These are phyloP conservation scores for Ziziphus jujuba DNA, from an alignment of 306 rosid species.

Conservation along the genomic window DNA sequence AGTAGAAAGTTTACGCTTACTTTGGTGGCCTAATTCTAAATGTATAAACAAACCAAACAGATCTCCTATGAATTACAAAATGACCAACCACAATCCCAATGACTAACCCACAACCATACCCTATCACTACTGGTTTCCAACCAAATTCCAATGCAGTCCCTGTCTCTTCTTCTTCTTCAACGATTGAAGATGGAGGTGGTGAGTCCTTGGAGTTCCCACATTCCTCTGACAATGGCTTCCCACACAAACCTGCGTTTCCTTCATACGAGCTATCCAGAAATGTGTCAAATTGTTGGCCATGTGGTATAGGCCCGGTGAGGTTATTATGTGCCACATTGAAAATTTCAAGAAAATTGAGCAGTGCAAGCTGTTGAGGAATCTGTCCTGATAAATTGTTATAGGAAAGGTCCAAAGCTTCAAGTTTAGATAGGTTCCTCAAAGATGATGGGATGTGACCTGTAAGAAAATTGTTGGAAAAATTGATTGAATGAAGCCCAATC, in stretches of 20 bases:
- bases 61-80: neutral
- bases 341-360: slow-evolving; percentile 16
- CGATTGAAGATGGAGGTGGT: too few species aligned
- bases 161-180: too few species aligned
- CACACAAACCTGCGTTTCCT: slow-evolving; percentile 20
- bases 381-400: slow-evolving; percentile 19
- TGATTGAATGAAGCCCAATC: slow-evolving; percentile 4
- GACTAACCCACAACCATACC: slow-evolving; percentile 9
- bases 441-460: slow-evolving; percentile 12
- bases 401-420: slow-evolving; percentile 24
- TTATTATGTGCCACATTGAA: slow-evolving; percentile 22
- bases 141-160: neutral
- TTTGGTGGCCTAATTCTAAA: neutral
- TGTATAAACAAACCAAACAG: neutral
- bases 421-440: neutral
- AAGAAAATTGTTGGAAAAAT: slow-evolving; percentile 10
- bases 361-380: neutral
- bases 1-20: too few species aligned
- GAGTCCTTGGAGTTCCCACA: slow-evolving; percentile 22
- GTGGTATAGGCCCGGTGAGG: slow-evolving; percentile 19
- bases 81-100: neutral
- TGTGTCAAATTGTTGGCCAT: slow-evolving; percentile 17
- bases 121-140: too few species aligned
- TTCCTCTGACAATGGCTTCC: slow-evolving; percentile 11
- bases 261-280: slow-evolving; percentile 10